phyloP scores from a whole-genome alignment of 2,329 filamentous ascomycete species.

The Hypocreales sp. region DNA sequence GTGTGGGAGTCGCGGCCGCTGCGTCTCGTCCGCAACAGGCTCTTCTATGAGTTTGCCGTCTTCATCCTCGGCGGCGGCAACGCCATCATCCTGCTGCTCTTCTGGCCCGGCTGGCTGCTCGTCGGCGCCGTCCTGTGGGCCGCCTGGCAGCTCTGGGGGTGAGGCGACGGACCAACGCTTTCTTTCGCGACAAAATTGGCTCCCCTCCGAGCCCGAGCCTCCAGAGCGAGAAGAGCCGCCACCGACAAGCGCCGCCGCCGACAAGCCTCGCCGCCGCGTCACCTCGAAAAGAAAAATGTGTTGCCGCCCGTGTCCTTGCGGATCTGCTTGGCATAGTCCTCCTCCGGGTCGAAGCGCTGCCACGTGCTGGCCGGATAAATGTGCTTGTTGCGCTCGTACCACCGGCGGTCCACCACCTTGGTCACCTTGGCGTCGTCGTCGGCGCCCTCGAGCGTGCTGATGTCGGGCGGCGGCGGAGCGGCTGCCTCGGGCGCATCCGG shows the following conservation, averaged over 20 bases:
- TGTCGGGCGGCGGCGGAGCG: slow-evolving; percentile 24
- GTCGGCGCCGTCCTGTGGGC: slow-evolving; percentile 21
- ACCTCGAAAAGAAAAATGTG: slow-evolving; percentile 67
- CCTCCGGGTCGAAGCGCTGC: slow-evolving; percentile 86
- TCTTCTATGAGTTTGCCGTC: slow-evolving; percentile 35
- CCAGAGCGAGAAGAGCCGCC: no score
- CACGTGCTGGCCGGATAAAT: slow-evolving; percentile 94
- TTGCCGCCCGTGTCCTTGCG: slow-evolving; percentile 81
- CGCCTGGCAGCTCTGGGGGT: slow-evolving; percentile 17
- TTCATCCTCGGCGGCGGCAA: slow-evolving; percentile 35
- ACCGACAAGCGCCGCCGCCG: no score
- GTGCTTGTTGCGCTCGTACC: slow-evolving; percentile 97
- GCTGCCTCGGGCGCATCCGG: slow-evolving; percentile 12
- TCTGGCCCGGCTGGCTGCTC: slow-evolving; percentile 43
- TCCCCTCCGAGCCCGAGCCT: no score
- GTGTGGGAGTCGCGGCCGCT: slow-evolving; percentile 22
- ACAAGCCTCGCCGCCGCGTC: no score
- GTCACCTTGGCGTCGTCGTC: slow-evolving; percentile 66
- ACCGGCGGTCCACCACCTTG: slow-evolving; percentile 88
- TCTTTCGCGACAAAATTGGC: no score
- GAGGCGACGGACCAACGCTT: no score
- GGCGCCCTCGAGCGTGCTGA: slow-evolving; percentile 54
- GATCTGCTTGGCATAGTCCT: slow-evolving; percentile 64
- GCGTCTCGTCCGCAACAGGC: slow-evolving; percentile 24
- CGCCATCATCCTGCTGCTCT: slow-evolving; percentile 29